phyloP scores from a whole-genome alignment of 176 grass and related monocot genomes.

The Echinochloa phyllopogon region DNA sequence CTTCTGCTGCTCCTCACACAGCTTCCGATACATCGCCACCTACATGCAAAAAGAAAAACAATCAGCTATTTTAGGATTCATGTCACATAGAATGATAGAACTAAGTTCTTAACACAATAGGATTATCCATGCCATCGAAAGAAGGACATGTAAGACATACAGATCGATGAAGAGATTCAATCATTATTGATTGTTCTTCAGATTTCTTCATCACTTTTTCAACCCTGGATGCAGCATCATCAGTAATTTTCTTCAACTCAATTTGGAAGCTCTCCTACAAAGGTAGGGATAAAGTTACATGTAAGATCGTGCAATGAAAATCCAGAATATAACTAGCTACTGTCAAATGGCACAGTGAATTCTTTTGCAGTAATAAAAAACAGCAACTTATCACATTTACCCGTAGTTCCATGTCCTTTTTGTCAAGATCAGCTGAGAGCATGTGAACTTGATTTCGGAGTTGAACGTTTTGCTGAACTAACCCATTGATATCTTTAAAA shows the following conservation, averaged over 20 bases:
- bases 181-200: conserved; percentile 92
- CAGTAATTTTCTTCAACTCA: conserved; percentile 74
- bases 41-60: conserved; percentile 27
- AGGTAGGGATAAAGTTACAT: conserved; percentile 16
- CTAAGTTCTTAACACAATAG: background rate
- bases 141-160: conserved; percentile 52
- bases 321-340: background rate
- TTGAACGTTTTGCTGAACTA: conserved; percentile 94
- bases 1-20: conserved; percentile 93
- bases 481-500: conserved; percentile 81
- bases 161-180: conserved; percentile 96
- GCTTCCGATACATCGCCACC: conserved; percentile 94
- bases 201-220: conserved; percentile 91
- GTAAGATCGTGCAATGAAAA: background rate
- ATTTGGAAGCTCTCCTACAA: conserved; percentile 83
- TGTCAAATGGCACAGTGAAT: background rate
- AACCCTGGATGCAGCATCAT: conserved; percentile 67
- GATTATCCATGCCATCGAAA: conserved; percentile 16
- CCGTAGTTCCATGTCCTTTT: conserved; percentile 78
- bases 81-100: conserved; percentile 7
- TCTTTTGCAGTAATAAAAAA: background rate
- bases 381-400: conserved; percentile 40
- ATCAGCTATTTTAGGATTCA: conserved; percentile 14
- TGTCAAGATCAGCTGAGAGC: conserved; percentile 73
- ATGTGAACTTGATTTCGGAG: conserved; percentile 78